Conservation (phyloP, 176 grass and related monocot species). For the Oryza punctata region DNA sequence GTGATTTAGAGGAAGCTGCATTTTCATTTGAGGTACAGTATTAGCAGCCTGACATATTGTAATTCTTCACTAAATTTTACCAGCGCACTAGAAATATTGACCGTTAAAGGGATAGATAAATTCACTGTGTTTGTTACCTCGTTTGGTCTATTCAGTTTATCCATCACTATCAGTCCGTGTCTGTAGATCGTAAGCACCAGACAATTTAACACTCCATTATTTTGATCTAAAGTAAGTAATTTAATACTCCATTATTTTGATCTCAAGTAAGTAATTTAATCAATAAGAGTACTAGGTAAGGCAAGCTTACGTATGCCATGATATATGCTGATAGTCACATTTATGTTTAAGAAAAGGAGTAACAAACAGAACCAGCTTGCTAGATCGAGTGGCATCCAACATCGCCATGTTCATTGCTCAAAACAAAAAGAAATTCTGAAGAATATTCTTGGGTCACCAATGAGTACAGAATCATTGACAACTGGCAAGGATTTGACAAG, state of each 20-base stretch:
- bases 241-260: constrained; percentile 9
- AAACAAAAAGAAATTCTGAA: constrained; percentile 3
- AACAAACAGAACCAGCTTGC: neutral
- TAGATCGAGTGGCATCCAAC: neutral
- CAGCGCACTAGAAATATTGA: neutral
- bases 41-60: neutral
- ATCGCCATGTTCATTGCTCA: constrained; percentile 15
- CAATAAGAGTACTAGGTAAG: neutral
- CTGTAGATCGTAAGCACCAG: constrained; percentile 4
- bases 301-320: constrained; percentile 14
- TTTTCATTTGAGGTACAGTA: neutral
- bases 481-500: constrained; percentile 16
- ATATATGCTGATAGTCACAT: neutral
- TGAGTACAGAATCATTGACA: constrained; percentile 9
- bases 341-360: neutral
- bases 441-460: constrained; percentile 32
- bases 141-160: neutral
- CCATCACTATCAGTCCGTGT: neutral
- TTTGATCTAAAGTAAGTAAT: neutral
- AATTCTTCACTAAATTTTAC: neutral
- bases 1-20: neutral
- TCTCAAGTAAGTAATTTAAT: neutral
- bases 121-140: neutral
- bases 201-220: neutral
- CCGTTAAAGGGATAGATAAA: neutral